Percentiles rank a stretch among this genome's conserved stretches.
Evolutionary conservation across 1,284 basidiomycete species (phyloP).

Genomic region (Rhodofomes roseus): DNA sequence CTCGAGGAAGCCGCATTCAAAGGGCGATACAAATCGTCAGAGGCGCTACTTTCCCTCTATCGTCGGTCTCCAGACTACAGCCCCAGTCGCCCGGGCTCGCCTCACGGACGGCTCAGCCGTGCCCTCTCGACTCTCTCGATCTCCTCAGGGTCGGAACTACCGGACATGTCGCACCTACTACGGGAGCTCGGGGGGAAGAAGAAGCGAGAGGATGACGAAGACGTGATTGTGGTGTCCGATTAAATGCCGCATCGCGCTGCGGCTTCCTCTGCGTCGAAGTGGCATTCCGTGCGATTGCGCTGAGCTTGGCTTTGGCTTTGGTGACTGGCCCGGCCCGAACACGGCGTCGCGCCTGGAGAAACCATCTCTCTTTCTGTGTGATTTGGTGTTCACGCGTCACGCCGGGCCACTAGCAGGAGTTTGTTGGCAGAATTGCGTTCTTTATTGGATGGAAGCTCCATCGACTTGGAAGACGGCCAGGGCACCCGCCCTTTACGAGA

Average conservation of each 20-base stretch:
- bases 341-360: background rate
- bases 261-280: background rate
- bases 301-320: background rate
- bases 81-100: background rate
- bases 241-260: background rate
- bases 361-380: background rate
- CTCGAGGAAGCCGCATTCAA: too few species aligned
- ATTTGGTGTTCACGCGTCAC: background rate
- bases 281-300: background rate
- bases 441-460: background rate
- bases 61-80: background rate
- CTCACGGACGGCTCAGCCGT: slow-evolving; percentile 3
- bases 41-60: too few species aligned
- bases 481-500: background rate
- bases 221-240: background rate
- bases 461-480: background rate
- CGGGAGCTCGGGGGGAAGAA: background rate
- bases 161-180: background rate
- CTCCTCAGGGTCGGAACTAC: slow-evolving; percentile 6
- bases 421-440: background rate
- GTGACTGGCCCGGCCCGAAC: background rate
- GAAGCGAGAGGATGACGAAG: background rate
- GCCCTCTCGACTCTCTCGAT: slow-evolving; percentile 12
- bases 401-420: background rate
- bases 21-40: too few species aligned